Conservation (phyloP, 768 basidiomycete species). For the Tricholoma furcatifolium region DNA sequence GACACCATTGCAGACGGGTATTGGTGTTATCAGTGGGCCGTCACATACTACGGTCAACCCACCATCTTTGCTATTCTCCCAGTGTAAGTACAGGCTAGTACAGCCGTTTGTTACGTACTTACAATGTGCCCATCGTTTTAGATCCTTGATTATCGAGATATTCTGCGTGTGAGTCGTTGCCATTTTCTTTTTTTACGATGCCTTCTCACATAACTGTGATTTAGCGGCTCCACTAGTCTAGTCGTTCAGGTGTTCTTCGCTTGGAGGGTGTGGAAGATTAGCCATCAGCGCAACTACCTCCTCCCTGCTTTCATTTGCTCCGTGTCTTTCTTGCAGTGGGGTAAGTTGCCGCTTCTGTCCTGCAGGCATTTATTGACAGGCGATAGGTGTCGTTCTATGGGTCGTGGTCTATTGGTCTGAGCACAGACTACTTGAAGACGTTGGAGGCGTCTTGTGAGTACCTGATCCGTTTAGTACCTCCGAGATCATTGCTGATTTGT, state of each 20-base stretch:
- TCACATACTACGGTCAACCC: not conserved
- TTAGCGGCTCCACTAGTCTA: slow-evolving; percentile 1
- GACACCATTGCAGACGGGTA: slow-evolving; percentile 3
- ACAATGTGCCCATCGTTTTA: not conserved
- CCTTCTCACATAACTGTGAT: not conserved
- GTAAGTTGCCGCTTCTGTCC: not conserved
- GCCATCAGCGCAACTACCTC: not conserved
- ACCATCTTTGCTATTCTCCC: not conserved
- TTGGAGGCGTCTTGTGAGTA: slow-evolving; percentile 5
- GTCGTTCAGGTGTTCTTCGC: slow-evolving; percentile 1
- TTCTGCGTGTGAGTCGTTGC: slow-evolving; percentile 1
- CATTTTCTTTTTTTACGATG: not conserved
- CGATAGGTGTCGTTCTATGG: not conserved
- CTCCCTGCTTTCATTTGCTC: not conserved
- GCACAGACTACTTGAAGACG: not conserved
- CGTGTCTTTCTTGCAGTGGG: not conserved
- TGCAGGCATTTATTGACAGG: not conserved
- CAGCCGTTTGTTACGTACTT: too few relatives aligned
- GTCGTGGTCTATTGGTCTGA: slow-evolving; percentile 2
- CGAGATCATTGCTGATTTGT: not conserved
- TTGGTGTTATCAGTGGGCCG: slow-evolving; percentile 3
- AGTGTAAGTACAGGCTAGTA: too few relatives aligned
- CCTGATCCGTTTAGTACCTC: not conserved
- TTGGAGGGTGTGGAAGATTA: slow-evolving; percentile 6
- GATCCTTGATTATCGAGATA: slow-evolving; percentile 2